A percentile compares a stretch with the other conserved stretches of the same genome.
Evolutionary conservation across 139 green algal species (phyloP).

Genomic region (Nannochloris sp.): DNA sequence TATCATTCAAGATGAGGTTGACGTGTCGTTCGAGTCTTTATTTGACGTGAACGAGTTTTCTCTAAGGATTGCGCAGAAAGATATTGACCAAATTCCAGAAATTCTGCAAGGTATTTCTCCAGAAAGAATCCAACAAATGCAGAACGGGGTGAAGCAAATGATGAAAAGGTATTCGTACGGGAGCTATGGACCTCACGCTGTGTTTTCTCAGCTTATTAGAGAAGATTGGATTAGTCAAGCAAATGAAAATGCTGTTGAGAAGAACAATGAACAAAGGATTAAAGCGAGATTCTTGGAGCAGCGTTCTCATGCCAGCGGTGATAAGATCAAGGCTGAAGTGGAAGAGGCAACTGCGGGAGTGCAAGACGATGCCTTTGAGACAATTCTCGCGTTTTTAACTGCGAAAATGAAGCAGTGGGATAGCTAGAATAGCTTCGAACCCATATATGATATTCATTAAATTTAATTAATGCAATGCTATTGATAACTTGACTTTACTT

Average conservation of each 20-base stretch:
- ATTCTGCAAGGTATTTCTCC: conserved; percentile 28
- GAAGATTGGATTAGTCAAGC: not conserved
- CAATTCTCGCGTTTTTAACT: not conserved
- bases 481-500: no score
- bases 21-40: conserved; percentile 16
- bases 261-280: not conserved
- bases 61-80: conserved; percentile 27
- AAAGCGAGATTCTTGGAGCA: not conserved
- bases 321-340: not conserved
- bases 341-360: no score
- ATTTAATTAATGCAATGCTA: not conserved
- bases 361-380: not conserved
- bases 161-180: not conserved
- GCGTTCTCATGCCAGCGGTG: not conserved
- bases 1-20: conserved; percentile 32
- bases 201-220: not conserved
- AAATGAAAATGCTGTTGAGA: not conserved
- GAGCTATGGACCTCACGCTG: not conserved
- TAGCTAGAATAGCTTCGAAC: not conserved
- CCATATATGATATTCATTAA: not conserved
- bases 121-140: conserved; percentile 24
- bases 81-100: conserved; percentile 36
- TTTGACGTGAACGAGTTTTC: conserved; percentile 22
- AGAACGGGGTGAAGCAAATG: conserved; percentile 5
- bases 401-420: not conserved